Evolutionary conservation across 2,329 filamentous ascomycete genomes (phyloP).

Genomic region (Trichoderma sp.): DNA sequence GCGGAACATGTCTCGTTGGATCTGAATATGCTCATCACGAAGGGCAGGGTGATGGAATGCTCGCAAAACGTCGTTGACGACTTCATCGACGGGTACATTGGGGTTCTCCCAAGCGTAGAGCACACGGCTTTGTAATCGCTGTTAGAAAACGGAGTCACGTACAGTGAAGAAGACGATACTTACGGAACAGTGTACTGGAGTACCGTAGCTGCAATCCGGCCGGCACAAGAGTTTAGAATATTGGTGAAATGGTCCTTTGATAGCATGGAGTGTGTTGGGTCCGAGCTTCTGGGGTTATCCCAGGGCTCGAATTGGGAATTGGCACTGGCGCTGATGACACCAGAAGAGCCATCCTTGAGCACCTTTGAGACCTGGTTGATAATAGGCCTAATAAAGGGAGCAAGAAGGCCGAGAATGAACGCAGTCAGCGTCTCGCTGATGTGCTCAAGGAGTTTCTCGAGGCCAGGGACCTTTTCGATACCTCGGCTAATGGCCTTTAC

Average conservation of each 20-base stretch:
- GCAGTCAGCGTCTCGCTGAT: slow-evolving; percentile 91
- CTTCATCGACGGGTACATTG: slow-evolving; percentile 76
- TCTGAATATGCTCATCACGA: slow-evolving; percentile 71
- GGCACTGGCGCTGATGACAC: slow-evolving; percentile 64
- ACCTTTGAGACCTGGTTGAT: slow-evolving; percentile 82
- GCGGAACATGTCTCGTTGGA: slow-evolving; percentile 85
- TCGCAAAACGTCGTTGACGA: slow-evolving; percentile 74
- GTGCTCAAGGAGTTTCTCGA: slow-evolving; percentile 87
- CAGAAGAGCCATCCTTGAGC: slow-evolving; percentile 81
- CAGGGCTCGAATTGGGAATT: slow-evolving; percentile 77
- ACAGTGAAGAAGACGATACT: slow-evolving; percentile 30
- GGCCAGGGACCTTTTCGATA: slow-evolving; percentile 86
- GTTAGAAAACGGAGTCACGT: background rate
- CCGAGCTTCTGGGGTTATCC: slow-evolving; percentile 70
- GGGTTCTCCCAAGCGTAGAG: slow-evolving; percentile 93
- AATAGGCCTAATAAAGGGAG: slow-evolving; percentile 88
- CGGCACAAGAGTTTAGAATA: slow-evolving; percentile 73
- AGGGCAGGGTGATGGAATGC: slow-evolving; percentile 90
- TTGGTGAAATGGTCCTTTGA: slow-evolving; percentile 86
- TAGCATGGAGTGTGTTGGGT: slow-evolving; percentile 79
- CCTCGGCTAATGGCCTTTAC: slow-evolving; percentile 81
- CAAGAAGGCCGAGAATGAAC: slow-evolving; percentile 85
- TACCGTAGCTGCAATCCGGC: slow-evolving; percentile 69
- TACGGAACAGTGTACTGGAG: slow-evolving; percentile 83
- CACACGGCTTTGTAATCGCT: slow-evolving; percentile 54